A percentile compares a stretch with the other conserved stretches of the same genome.
Conservation (phyloP, 2,329 filamentous ascomycete species). For the Aurifilum marmelostoma region DNA sequence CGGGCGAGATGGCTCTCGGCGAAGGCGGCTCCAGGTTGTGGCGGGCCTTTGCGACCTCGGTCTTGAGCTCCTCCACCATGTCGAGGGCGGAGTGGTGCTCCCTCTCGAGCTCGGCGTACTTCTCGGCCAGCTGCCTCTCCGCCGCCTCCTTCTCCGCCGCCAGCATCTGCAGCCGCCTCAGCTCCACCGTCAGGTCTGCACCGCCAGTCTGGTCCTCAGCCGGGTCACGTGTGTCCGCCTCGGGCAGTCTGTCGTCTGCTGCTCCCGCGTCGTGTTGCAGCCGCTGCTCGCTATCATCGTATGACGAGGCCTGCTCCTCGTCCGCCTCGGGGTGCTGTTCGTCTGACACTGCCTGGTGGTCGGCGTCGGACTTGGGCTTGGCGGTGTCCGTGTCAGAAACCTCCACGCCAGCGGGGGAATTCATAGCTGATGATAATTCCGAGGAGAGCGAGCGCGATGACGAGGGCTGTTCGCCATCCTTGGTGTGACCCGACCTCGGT, state of each 20-base stretch:
- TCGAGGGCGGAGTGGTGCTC: conserved; percentile 82
- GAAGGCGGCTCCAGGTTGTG: conserved; percentile 60
- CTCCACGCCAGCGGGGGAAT: conserved; percentile 68
- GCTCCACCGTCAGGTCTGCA: conserved; percentile 61
- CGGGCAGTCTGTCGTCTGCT: conserved; percentile 9
- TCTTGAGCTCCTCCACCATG: conserved; percentile 89
- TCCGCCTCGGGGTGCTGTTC: not conserved
- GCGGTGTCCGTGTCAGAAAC: conserved; percentile 63
- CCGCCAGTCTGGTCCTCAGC: conserved; percentile 46
- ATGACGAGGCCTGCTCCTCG: not conserved
- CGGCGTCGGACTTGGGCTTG: conserved; percentile 42
- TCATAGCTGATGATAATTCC: conserved; percentile 87
- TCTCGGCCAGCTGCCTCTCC: conserved; percentile 72
- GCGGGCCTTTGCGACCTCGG: conserved; percentile 79
- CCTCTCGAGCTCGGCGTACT: conserved; percentile 81
- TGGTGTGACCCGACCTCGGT: conserved; percentile 70
- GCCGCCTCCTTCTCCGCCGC: conserved; percentile 77
- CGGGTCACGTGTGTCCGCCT: conserved; percentile 11
- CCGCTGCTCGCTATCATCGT: not conserved
- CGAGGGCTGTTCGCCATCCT: conserved; percentile 67
- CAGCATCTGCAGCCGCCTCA: conserved; percentile 71
- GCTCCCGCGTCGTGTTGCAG: not conserved
- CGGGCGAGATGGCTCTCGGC: conserved; percentile 64
- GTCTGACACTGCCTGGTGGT: conserved; percentile 5
- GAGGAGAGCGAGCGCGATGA: conserved; percentile 92